phyloP scores from a whole-genome alignment of 1,284 basidiomycete genomes.

The Leccinum angustisporum region DNA sequence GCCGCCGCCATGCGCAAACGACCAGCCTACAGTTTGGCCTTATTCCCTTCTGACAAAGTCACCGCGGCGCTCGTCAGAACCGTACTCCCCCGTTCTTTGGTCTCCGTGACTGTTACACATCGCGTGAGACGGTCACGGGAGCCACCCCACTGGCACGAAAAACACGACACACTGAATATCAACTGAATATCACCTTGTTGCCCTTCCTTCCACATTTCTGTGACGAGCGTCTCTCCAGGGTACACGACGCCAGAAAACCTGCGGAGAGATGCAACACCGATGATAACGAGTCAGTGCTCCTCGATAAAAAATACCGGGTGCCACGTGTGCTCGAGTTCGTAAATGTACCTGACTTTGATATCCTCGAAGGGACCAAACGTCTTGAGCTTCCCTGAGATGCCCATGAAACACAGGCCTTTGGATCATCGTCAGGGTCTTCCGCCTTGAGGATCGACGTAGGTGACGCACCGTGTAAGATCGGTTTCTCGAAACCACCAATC shows the following conservation, averaged over 20 bases:
- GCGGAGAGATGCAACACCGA: background rate
- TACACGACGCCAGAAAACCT: slow-evolving; percentile 90
- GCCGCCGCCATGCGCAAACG: background rate
- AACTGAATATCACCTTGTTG: slow-evolving; percentile 73
- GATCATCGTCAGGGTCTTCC: background rate
- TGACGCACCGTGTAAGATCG: slow-evolving; percentile 69
- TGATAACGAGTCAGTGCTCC: slow-evolving; percentile 6
- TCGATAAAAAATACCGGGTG: background rate
- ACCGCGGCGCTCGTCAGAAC: slow-evolving; percentile 76
- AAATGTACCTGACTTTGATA: slow-evolving; percentile 88
- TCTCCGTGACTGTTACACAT: slow-evolving; percentile 57
- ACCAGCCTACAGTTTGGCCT: slow-evolving; percentile 59
- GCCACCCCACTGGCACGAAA: background rate
- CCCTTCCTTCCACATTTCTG: slow-evolving; percentile 97
- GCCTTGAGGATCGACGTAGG: background rate
- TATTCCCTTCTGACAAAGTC: slow-evolving; percentile 49
- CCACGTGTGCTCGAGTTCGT: background rate
- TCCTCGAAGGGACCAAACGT: slow-evolving; percentile 85
- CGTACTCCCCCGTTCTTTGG: slow-evolving; percentile 71
- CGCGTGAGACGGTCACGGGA: slow-evolving; percentile 1
- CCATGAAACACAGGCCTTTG: slow-evolving; percentile 85
- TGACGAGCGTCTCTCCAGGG: slow-evolving; percentile 93
- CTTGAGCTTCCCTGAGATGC: slow-evolving; percentile 90
- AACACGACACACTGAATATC: slow-evolving; percentile 56
- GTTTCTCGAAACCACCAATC: slow-evolving; percentile 93